These are phyloP conservation scores for Penicillium sp. DNA, from an alignment of 2,329 filamentous ascomycete species.

Conservation along the genomic window DNA sequence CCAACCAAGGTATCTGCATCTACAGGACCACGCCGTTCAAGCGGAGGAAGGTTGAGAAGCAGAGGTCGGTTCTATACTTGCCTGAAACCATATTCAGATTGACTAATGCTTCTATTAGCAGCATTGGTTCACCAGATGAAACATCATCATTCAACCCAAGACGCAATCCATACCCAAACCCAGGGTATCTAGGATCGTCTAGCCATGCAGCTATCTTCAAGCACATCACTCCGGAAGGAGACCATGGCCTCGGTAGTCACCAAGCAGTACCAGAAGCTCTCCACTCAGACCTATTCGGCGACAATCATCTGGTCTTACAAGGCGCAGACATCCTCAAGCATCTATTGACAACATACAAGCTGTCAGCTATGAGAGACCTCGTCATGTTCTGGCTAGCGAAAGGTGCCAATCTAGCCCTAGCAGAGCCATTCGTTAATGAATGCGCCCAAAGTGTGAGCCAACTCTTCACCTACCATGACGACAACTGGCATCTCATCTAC, in stretches of 20 bases:
- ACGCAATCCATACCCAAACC: conserved; percentile 28
- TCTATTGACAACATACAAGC: conserved; percentile 19
- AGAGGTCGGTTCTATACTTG: conserved; percentile 15
- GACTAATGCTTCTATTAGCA: conserved; percentile 4
- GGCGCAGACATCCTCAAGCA: conserved; percentile 27
- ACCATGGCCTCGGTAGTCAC: conserved; percentile 8
- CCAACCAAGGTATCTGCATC: conserved; percentile 23
- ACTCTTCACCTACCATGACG: conserved; percentile 23
- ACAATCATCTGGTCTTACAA: conserved; percentile 24
- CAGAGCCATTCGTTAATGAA: conserved; percentile 25
- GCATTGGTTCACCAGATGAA: conserved; percentile 18
- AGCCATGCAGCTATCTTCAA: conserved; percentile 32
- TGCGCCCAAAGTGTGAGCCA: conserved; percentile 24
- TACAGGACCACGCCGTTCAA: conserved; percentile 29
- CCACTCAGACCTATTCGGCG: conserved; percentile 17
- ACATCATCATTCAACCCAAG: conserved; percentile 22
- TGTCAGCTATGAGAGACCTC: conserved; percentile 26
- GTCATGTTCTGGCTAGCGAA: conserved; percentile 26
- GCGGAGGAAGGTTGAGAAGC: conserved; percentile 20
- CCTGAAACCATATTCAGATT: background rate
- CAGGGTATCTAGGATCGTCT: conserved; percentile 29
- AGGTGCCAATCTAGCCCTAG: conserved; percentile 26
- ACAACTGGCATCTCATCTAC: conserved; percentile 25
- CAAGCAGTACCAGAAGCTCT: conserved; percentile 6
- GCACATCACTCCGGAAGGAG: conserved; percentile 25